phyloP scores from a whole-genome alignment of 176 grass and related monocot genomes.

The Triticum aestivum region DNA sequence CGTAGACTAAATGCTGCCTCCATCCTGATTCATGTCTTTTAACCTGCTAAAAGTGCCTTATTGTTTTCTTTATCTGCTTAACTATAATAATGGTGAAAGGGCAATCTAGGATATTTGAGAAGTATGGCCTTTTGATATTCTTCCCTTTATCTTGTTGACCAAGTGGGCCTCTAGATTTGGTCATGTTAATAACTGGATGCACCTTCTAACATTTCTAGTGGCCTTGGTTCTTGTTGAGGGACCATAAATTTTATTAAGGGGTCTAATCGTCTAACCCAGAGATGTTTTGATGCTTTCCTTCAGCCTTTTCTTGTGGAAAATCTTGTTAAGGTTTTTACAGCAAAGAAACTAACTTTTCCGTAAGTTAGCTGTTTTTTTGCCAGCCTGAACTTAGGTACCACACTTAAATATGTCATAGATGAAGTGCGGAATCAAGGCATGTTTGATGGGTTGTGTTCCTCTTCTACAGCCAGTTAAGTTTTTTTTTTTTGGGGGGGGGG shows the following conservation, averaged over 20 bases:
- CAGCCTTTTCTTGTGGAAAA: constrained; percentile 35
- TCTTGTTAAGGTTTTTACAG: constrained; percentile 27
- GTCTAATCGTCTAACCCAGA: background rate
- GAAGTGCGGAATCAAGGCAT: constrained; percentile 23
- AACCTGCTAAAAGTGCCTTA: constrained; percentile 25
- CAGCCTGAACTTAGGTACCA: constrained; percentile 24
- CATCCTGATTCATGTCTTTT: constrained; percentile 31
- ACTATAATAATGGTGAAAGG: constrained; percentile 25
- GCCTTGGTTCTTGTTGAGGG: background rate
- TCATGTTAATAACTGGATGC: constrained; percentile 10
- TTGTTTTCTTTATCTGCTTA: constrained; percentile 27
- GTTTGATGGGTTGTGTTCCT: constrained; percentile 20
- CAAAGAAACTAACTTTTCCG: constrained; percentile 49
- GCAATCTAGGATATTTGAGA: constrained; percentile 20
- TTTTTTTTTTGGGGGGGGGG: too few species aligned
- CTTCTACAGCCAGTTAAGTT: constrained; percentile 9
- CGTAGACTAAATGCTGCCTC: constrained; percentile 40
- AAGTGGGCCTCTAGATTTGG: constrained; percentile 25
- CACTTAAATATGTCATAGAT: constrained; percentile 32
- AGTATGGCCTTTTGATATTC: constrained; percentile 29
- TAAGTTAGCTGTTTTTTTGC: constrained; percentile 43
- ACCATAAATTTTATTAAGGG: background rate
- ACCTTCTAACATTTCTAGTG: constrained; percentile 25
- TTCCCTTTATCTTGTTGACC: constrained; percentile 40
- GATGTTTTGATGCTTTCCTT: constrained; percentile 1